These are phyloP conservation scores for Russula compacta DNA, from an alignment of 768 basidiomycete genomes.

Conservation along the genomic window DNA sequence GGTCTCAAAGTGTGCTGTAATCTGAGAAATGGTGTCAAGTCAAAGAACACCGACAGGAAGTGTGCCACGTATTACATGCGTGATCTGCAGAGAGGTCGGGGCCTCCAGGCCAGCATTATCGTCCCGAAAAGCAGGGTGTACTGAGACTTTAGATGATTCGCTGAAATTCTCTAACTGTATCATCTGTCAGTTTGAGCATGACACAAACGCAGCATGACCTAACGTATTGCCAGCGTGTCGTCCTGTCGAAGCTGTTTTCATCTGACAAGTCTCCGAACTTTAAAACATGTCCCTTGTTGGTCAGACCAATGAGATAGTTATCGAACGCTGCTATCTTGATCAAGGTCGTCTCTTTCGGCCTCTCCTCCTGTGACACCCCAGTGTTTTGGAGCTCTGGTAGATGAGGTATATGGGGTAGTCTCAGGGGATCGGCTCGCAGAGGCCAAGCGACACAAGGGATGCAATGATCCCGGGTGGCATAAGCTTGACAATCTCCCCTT, in stretches of 20 bases:
- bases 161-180: slow-evolving; percentile 66
- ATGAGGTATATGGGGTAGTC: slow-evolving; percentile 49
- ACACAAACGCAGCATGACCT: slow-evolving; percentile 21
- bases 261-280: slow-evolving; percentile 42
- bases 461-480: slow-evolving; percentile 28
- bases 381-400: slow-evolving; percentile 43
- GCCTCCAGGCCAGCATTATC: slow-evolving; percentile 24
- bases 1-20: slow-evolving; percentile 75
- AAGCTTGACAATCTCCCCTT: slow-evolving; percentile 29
- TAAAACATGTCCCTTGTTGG: slow-evolving; percentile 70
- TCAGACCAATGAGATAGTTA: slow-evolving; percentile 65
- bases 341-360: slow-evolving; percentile 36
- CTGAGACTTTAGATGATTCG: slow-evolving; percentile 43
- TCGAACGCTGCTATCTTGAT: slow-evolving; percentile 79
- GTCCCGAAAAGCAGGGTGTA: slow-evolving; percentile 37
- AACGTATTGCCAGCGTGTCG: slow-evolving; percentile 65
- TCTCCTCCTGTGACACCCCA: slow-evolving; percentile 22
- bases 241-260: slow-evolving; percentile 29
- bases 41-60: neutral
- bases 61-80: slow-evolving; percentile 47
- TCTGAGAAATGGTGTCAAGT: slow-evolving; percentile 34
- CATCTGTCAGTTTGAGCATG: neutral
- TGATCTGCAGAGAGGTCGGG: slow-evolving; percentile 50
- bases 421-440: slow-evolving; percentile 42
- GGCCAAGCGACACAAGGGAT: slow-evolving; percentile 61